Evolutionary conservation across 1,139 yeast species (phyloP).

Genomic region (Candida sojae): DNA sequence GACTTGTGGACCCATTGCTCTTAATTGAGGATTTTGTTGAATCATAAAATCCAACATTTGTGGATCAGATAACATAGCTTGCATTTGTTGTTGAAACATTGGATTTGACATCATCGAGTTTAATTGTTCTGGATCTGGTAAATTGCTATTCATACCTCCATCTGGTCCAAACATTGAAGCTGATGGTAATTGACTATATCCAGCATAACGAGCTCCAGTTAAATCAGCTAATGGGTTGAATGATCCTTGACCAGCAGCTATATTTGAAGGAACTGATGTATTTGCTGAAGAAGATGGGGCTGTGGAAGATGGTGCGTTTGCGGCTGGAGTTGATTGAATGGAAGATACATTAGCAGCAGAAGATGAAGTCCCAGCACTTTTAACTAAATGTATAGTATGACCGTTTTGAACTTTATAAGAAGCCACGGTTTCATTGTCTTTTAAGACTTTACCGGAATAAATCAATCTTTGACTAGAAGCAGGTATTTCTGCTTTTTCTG

Average conservation of each 20-base stretch:
- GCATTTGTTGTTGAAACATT: conserved; percentile 76
- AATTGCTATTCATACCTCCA: conserved; percentile 73
- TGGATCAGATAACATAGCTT: conserved; percentile 74
- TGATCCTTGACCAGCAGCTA: conserved; percentile 87
- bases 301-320: conserved; percentile 1
- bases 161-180: conserved; percentile 94
- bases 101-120: conserved; percentile 79
- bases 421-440: conserved; percentile 74
- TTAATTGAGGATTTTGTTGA: conserved; percentile 78
- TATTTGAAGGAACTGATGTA: conserved; percentile 59
- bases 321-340: conserved; percentile 11
- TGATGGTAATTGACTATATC: conserved; percentile 83
- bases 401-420: conserved; percentile 82
- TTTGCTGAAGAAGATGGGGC: conserved; percentile 12
- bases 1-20: conserved; percentile 88
- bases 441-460: conserved; percentile 90
- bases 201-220: conserved; percentile 96
- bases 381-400: conserved; percentile 86
- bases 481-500: conserved; percentile 61
- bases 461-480: conserved; percentile 82
- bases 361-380: conserved; percentile 47
- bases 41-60: conserved; percentile 84
- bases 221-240: conserved; percentile 89
- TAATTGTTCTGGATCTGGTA: conserved; percentile 77
- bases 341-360: conserved; percentile 22